Base-by-base conservation (phyloP, 768 basidiomycete species). In the Phylloporus sp. region DNA sequence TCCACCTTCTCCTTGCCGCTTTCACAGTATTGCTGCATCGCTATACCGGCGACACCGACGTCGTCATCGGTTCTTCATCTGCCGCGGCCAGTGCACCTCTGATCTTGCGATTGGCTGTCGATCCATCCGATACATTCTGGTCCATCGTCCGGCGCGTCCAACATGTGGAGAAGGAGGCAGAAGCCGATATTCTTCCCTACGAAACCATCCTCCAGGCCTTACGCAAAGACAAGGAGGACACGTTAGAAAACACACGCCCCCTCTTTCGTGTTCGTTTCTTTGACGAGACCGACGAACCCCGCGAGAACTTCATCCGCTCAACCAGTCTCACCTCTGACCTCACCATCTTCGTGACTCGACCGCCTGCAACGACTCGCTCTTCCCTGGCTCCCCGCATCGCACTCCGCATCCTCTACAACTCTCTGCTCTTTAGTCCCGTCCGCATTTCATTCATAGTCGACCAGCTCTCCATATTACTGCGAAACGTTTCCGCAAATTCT, bases 191-290 rank as follows among this genome's bases (percentile, higher is more conserved):
- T 2, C 71, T 95, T 6, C 87, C 94, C 0, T 91, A 91, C 62
- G 87, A 93, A 53, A 66, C 72, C 1, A 77, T 97, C 46, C 74
- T 85, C 15, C 76, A 75, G 37, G 85, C 81, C 9, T 70, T 96
- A 41, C 77, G 74, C 44, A 79, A 79, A 58, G 78, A 75, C 57
- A 84, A 79, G 54, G 79, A 84, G 15, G 84, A 83, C 27, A 67
- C 71, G 10, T 56, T 73, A 11, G 77, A 80, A 31, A 67, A 65
- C 14, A 58, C 66, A 14, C 65, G 71, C 2, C 86, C 86, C 5
- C 74, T 97, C 22, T 97, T 96, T 70, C 81, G 93, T 41, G 92
- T 96, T 33, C 83, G 93, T n/a, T 96, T 97, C 74, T 92, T 96
- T 64, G 93, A 97, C 60, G 89, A 88, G 64, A 93, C 85, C 2